Base-by-base conservation (phyloP, 2,329 filamentous ascomycete species). In the Phaeosphaeriaceae sp. region DNA sequence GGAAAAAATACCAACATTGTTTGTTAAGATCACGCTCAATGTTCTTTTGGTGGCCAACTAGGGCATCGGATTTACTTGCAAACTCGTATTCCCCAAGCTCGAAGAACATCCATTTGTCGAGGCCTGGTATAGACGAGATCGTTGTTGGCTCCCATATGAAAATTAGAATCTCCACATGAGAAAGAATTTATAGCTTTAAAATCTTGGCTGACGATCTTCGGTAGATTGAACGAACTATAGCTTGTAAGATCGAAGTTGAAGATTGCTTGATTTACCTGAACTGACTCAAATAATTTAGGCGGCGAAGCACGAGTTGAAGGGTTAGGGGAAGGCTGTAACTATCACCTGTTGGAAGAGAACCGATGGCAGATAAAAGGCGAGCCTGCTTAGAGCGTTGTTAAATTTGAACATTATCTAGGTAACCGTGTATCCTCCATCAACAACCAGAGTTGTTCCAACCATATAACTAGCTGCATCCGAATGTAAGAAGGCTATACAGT, bases 401-500 rank as follows among this genome's bases (percentile, higher is more conserved):
- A 26, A n/a, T n/a, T n/a, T 17, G 20, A n/a, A 21, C 18, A 39
- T 26, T 39, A 13, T 39, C 36, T 51, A 58, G 32, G 37, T 26
- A n/a, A 66, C 53, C 4, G 65, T 63, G 36, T 67, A 68, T 13
- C 67, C 68, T 13, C 83, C 83, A 72, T 86, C 83, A 35, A 87
- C 82, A 44, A 88, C 83, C 53, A 90, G 75, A 54, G 88, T 87
- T n/a, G 86, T 79, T 0, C 88, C 88, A 0, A 87, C 90, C 54
- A 92, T 83, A 61, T 91, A 90, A 3, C 77, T 79, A 0, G 85
- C 86, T 64, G 91, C 88, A 21, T 90, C 85, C 50, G 86, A 88
- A 2, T 86, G 86, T 37, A 92, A 70, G 66, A 87, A 92, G 15
- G 86, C 79, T 53, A 83, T 86, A 20, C 87, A 86, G 62, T 89